These are phyloP conservation scores for Strigomonas culicis DNA, from an alignment of 208 protist genomes.

Conservation along the genomic window DNA sequence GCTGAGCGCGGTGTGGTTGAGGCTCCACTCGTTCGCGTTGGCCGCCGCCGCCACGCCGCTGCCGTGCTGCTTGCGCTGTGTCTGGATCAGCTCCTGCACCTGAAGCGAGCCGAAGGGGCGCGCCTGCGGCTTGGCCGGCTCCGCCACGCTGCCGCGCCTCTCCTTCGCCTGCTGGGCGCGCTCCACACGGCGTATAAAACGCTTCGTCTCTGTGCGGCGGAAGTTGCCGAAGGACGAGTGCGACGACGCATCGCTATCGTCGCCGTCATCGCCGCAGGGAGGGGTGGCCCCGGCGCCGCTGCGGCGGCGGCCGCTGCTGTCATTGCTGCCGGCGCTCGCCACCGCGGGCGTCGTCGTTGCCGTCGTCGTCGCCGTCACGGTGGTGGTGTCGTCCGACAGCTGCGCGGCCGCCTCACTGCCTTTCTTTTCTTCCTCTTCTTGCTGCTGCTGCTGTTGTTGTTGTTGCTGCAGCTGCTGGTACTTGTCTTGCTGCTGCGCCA, in stretches of 20 bases:
- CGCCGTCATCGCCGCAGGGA: no score
- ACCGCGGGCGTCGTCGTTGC: no score
- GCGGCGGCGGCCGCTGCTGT: background rate
- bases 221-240: background rate
- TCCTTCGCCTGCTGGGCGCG: background rate
- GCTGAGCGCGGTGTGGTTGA: no score
- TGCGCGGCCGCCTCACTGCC: no score
- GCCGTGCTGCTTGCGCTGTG: background rate
- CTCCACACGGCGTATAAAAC: background rate
- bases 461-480: background rate
- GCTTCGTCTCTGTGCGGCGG: background rate
- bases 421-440: no score
- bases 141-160: background rate
- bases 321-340: no score
- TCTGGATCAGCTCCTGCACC: background rate
- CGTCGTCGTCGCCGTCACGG: no score
- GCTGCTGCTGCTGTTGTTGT: background rate
- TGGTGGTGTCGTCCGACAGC: no score
- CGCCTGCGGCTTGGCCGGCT: background rate
- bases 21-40: no score
- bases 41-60: no score
- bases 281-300: background rate
- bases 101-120: background rate
- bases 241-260: background rate
- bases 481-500: constrained; percentile 6